These are phyloP conservation scores for Spatholobus suberectus DNA, from an alignment of 306 rosid genomes.

Conservation along the genomic window DNA sequence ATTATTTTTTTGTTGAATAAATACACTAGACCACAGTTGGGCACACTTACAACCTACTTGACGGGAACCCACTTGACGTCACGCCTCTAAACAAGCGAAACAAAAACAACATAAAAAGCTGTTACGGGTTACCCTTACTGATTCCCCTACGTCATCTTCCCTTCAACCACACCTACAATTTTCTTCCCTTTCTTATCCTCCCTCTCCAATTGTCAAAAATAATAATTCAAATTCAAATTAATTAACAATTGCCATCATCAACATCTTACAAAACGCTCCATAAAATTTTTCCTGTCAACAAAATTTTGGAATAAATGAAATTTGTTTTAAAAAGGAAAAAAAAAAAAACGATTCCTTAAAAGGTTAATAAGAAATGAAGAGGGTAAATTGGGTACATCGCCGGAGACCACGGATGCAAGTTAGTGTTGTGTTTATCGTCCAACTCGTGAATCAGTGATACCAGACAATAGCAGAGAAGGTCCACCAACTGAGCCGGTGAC, in stretches of 20 bases:
- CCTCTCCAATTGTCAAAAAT: too few species aligned
- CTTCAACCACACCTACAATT: neutral
- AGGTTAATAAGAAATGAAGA: neutral
- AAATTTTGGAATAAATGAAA: neutral
- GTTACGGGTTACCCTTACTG: neutral
- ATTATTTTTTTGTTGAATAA: too few species aligned
- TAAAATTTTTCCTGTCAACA: neutral
- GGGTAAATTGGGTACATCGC: conserved; percentile 39
- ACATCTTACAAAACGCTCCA: neutral
- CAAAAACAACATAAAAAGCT: neutral
- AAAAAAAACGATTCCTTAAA: neutral
- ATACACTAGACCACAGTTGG: too few species aligned
- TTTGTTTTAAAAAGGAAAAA: neutral
- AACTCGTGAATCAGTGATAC: conserved; percentile 42
- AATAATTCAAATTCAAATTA: neutral
- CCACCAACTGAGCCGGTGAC: conserved; percentile 53
- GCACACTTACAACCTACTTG: neutral
- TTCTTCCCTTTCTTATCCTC: neutral
- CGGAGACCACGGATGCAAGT: conserved; percentile 26
- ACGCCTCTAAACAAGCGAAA: conserved; percentile 14
- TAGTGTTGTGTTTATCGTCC: conserved; percentile 43
- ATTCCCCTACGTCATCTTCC: conserved; percentile 11
- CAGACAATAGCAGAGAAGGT: conserved; percentile 36
- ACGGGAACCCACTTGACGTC: conserved; percentile 15
- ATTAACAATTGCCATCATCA: neutral